phyloP scores from a whole-genome alignment of 768 basidiomycete genomes.

The Lanmaoa rubissima region DNA sequence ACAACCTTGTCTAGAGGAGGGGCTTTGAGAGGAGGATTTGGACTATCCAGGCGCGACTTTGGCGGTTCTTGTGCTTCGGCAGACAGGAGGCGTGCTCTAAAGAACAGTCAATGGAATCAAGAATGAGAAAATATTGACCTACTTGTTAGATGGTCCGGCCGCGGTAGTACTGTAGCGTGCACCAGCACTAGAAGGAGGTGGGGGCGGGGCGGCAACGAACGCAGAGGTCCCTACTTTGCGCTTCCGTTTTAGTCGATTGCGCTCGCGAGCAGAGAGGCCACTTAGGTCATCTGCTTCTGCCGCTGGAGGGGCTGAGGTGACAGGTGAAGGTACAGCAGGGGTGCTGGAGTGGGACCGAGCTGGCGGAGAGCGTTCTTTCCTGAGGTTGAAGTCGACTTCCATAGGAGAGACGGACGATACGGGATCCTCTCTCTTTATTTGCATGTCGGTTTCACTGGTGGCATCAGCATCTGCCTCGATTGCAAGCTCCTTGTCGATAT shows the following conservation, averaged over 20 bases:
- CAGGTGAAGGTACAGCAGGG: slow-evolving; percentile 48
- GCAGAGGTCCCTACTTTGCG: slow-evolving; percentile 84
- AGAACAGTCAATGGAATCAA: slow-evolving; percentile 2
- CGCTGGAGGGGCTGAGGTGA: slow-evolving; percentile 38
- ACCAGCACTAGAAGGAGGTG: slow-evolving; percentile 55
- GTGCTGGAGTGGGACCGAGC: slow-evolving; percentile 44
- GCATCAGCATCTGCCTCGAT: slow-evolving; percentile 51
- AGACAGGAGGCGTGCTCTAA: slow-evolving; percentile 72
- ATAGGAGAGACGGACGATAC: slow-evolving; percentile 39
- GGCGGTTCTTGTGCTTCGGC: slow-evolving; percentile 52
- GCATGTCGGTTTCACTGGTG: slow-evolving; percentile 41
- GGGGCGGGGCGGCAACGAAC: slow-evolving; percentile 69
- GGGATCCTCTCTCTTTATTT: slow-evolving; percentile 40
- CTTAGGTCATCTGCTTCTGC: slow-evolving; percentile 43
- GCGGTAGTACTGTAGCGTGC: slow-evolving; percentile 63
- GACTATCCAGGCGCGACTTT: slow-evolving; percentile 58
- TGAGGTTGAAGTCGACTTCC: slow-evolving; percentile 42
- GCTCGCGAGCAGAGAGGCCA: slow-evolving; percentile 85
- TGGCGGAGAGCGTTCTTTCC: slow-evolving; percentile 41
- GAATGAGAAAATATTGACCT: slow-evolving; percentile 16
- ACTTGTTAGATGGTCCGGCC: slow-evolving; percentile 60
- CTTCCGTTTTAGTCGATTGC: slow-evolving; percentile 92
- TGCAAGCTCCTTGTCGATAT: slow-evolving; percentile 79
- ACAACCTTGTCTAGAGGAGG: slow-evolving; percentile 60
- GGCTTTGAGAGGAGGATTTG: slow-evolving; percentile 41